Conservation (phyloP, 208 protist genomes). For the Crithidia fasciculata region DNA sequence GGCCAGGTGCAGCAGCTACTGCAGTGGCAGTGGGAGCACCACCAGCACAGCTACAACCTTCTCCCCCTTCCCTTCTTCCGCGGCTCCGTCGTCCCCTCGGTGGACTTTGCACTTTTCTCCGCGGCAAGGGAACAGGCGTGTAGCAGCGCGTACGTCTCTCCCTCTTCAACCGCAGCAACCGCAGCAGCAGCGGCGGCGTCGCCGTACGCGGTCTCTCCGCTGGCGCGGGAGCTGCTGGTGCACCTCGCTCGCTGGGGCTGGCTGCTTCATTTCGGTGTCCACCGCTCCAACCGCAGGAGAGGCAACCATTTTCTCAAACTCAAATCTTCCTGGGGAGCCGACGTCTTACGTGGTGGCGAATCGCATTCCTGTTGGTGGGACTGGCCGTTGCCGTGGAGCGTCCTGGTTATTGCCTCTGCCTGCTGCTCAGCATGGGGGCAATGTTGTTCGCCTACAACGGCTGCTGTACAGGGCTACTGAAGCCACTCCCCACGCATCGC, state of each 20-base stretch:
- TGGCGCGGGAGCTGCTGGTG: conserved; percentile 61
- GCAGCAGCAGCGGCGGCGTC: background rate
- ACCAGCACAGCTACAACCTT: conserved; percentile 69
- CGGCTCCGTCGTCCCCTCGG: conserved; percentile 36
- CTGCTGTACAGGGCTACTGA: conserved; percentile 10
- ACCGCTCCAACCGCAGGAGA: conserved; percentile 16
- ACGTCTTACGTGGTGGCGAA: conserved; percentile 6
- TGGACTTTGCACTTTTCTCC: conserved; percentile 15
- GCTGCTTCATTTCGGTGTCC: conserved; percentile 62
- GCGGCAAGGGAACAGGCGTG: background rate
- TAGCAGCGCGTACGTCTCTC: too few species aligned
- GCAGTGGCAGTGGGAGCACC: conserved; percentile 82
- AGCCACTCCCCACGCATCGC: conserved; percentile 19
- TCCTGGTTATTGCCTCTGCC: conserved; percentile 5
- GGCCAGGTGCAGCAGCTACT: conserved; percentile 69
- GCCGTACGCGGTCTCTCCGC: conserved; percentile 48
- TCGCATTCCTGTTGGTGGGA: conserved; percentile 11
- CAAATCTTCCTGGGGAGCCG: too few species aligned
- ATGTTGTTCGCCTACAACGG: conserved; percentile 10
- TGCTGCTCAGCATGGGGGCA: background rate
- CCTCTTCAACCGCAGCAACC: background rate
- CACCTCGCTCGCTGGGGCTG: conserved; percentile 61
- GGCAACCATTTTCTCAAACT: too few species aligned
- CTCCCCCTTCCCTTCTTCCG: conserved; percentile 53
- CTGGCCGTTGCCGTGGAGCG: conserved; percentile 3